These are phyloP conservation scores for Melastoma candidum DNA, from an alignment of 441 rosid genomes.

Conservation along the genomic window DNA sequence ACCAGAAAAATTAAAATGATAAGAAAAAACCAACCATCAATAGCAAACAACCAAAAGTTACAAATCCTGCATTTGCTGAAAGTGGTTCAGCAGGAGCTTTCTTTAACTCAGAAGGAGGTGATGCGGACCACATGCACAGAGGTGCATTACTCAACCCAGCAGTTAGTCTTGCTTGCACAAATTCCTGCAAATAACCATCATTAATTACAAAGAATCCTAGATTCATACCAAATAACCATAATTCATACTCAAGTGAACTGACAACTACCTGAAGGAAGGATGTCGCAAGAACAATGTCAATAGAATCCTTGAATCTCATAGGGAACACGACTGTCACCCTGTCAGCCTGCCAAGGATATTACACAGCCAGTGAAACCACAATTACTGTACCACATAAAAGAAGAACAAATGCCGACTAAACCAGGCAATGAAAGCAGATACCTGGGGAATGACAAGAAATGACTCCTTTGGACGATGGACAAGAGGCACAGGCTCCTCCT, in stretches of 20 bases:
- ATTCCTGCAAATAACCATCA: constrained; percentile 42
- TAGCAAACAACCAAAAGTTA: constrained; percentile 61
- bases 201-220: background rate
- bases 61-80: constrained; percentile 89
- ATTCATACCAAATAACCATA: no score
- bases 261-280: constrained; percentile 74
- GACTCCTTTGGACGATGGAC: constrained; percentile 94
- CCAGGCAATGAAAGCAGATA: constrained; percentile 11
- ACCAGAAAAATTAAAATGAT: background rate
- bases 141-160: constrained; percentile 82
- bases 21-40: background rate
- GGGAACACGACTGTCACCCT: constrained; percentile 80
- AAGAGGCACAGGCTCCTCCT: constrained; percentile 55
- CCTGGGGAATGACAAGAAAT: constrained; percentile 79
- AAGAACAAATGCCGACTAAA: no score
- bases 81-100: constrained; percentile 65
- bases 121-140: constrained; percentile 71
- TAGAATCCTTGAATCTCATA: constrained; percentile 84
- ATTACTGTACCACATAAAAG: background rate
- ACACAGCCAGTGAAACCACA: background rate
- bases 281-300: constrained; percentile 73
- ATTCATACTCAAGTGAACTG: background rate
- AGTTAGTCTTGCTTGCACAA: constrained; percentile 81
- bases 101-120: constrained; percentile 62
- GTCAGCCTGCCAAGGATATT: constrained; percentile 47